Base-by-base conservation (phyloP, 2,329 filamentous ascomycete genomes). In the Epichloe sp. region DNA sequence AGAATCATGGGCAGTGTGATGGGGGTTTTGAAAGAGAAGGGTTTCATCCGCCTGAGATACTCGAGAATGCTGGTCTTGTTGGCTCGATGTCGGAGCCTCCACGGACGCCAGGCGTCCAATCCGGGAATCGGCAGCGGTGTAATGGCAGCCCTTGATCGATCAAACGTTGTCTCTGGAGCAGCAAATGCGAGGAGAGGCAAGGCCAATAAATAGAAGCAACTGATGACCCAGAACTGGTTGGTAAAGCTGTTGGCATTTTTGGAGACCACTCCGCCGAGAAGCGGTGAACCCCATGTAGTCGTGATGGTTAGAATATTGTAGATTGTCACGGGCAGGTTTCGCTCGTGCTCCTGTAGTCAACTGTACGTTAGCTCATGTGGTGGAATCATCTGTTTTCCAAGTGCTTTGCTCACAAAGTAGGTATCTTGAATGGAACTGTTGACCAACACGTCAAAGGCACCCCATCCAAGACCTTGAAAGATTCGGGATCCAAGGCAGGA, bases 381-480 rank as follows among this genome's bases (percentile, higher is more conserved):
- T 19, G 3, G 10, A 6, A 19, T 5, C 11, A 26, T 26, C 11
- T 4, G 23, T 5, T 21, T 34, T 35, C 12, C n/a, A 19, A 4
- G 14, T 12, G 23, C 17, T 8, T 11, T 8, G 62, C 74, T 62
- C 60, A 79, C 77, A 58, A 77, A 80, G 59, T 72, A 81, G 1
- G 74, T 75, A 56, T 82, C 78, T 45, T 77, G 71, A 47, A 82
- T 74, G 2, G 73, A 75, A 2, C 69, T 70, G 35, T 74, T 62
- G 34, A 78, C 66, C 40, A 81, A 62, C 5, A 70, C 72, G 56
- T 82, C 78, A 53, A 80, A 78, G 11, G 73, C 71, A 5, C 78
- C 78, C 74, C 78, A 79, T n/a, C 74, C 78, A 0, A 81, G 51
- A 1, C 77, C 77, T 58, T 80, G 76, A 36, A 81, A 68, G 17